Evolutionary conservation across 179 eudicot species (phyloP), one percentile per base, ranked within the genome.

Genomic region (Sideroxylon spinosum): DNA sequence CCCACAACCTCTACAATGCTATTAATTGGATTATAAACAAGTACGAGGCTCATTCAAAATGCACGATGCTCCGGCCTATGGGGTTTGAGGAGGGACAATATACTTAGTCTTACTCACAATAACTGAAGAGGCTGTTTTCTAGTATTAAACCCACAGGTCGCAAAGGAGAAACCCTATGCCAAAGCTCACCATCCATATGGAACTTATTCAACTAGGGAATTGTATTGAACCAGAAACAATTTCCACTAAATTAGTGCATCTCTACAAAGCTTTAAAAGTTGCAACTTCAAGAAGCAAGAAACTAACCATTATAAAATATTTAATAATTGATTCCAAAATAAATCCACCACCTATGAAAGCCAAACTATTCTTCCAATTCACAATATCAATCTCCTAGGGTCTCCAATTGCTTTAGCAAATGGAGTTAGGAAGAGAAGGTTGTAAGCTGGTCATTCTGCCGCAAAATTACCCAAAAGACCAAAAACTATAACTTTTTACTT

Each of bases 371-470:
- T 59, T 59, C 59, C 59, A 55, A 55, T 55, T 55, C 19, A 55
- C n/a, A 55, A 55, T 55, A 55, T 55, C 59, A 3, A 13, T 13
- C 59, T 3, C 59, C 12, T 59, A 5, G 23, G 63, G 63, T n/a
- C 63, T 59, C 23, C 7, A n/a, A 59, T 59, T 59, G 63, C 63
- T 19, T 59, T 59, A n/a, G 63, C 63, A 59, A 19, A n/a, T n/a
- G 6, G 25, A 59, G 63, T 19, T 22, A 6, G 23, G 7, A 59
- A 59, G 10, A 59, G 25, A 59, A 19, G 59, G 19, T 14, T 11
- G 63, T n/a, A n/a, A 59, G 63, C 9, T 59, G 10, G 63, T 59
- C 63, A 59, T 59, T 59, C 63, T 59, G 20, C 63, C 63, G n/a
- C 63, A 59, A 4, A 6, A 19, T 59, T n/a, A 59, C 20, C 9